Evolutionary conservation across 495 filamentous ascomycete genomes (phyloP).

Genomic region (Aspergillus funiculosus): DNA sequence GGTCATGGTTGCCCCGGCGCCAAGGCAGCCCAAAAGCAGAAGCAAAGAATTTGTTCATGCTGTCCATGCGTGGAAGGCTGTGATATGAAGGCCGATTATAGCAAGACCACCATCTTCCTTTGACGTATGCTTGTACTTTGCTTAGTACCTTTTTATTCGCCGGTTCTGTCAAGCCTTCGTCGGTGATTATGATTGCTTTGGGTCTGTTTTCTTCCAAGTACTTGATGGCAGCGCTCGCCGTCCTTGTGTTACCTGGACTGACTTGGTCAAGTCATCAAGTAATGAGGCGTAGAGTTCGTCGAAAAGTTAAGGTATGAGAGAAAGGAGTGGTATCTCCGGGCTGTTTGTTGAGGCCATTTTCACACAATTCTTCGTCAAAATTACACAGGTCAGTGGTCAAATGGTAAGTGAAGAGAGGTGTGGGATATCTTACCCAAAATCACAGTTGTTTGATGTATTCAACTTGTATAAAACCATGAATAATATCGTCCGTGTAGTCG

Average conservation of each 20-base stretch:
- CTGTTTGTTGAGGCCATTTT: conserved; percentile 15
- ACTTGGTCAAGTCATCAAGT: conserved; percentile 5
- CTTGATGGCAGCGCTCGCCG: conserved; percentile 8
- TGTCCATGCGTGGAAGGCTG: conserved; percentile 17
- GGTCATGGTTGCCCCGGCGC: conserved; percentile 30
- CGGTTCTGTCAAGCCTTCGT: conserved; percentile 14
- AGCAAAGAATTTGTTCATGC: conserved; percentile 23
- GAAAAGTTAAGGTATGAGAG: conserved; percentile 15
- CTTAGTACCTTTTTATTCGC: conserved; percentile 10
- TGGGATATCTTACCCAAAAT: too few species aligned
- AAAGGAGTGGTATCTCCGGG: conserved; percentile 19
- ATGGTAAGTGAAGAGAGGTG: too few species aligned
- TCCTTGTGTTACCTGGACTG: conserved; percentile 15
- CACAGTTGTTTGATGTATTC: too few species aligned
- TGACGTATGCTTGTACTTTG: conserved; percentile 13
- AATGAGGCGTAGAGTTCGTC: conserved; percentile 15
- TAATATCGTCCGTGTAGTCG: too few species aligned
- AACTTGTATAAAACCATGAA: too few species aligned
- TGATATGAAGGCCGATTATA: conserved; percentile 29
- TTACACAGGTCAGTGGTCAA: too few species aligned
- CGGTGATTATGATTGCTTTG: conserved; percentile 20
- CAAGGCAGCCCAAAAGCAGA: conserved; percentile 36
- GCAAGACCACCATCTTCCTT: conserved; percentile 23
- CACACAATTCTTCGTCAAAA: too few species aligned
- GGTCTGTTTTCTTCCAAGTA: conserved; percentile 3